Base-by-base conservation (phyloP, 2,329 filamentous ascomycete species). In the Diaporthe destruens region DNA sequence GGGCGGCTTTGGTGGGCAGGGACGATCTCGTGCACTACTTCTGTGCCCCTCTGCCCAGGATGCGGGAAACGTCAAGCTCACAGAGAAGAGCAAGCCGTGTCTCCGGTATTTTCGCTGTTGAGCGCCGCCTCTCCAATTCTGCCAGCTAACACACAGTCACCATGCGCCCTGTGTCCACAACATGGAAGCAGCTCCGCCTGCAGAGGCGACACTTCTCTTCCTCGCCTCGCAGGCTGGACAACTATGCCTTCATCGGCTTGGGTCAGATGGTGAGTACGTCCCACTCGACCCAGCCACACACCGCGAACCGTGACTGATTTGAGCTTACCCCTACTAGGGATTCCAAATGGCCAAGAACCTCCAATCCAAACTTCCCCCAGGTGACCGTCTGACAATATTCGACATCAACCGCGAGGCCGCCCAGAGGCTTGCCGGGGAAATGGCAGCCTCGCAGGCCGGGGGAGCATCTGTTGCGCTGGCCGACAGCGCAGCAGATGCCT, bases 261-360 rank as follows among this genome's bases (percentile, higher is more conserved):
- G 89, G 89, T 7, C 88, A 90, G 75, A 91, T 91, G 89, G 88
- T 90, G 81, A 39, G 84, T 12, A 25, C 68, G n/a, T 11, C 9
- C 49, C 57, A 39, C 47, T 54, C 47, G 11, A 32, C 47, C 23
- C 8, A n/a, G 56, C 20, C 29, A 25, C 20, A 44, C 20, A 51
- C 56, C 51, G 29, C 47, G 42, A 34, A 14, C 34, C 61, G 36
- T 9, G 9, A 47, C 44, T 36, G 39, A 51, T 14, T 12, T 23
- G 32, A 23, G 8, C n/a, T 20, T 6, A 3, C 23, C 32, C 2
- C 29, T 29, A 29, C n/a, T 65, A 90, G 88, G 89, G 89, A 54
- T 90, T 87, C 77, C 88, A 89, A 82, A 90, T 91, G 89, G 89
- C 88, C 74, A 87, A 86, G 81, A 91, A 90, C 78, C 85, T 91